These are phyloP conservation scores for Neonectria hederae DNA, from an alignment of 2,329 filamentous ascomycete species.

Conservation along the genomic window DNA sequence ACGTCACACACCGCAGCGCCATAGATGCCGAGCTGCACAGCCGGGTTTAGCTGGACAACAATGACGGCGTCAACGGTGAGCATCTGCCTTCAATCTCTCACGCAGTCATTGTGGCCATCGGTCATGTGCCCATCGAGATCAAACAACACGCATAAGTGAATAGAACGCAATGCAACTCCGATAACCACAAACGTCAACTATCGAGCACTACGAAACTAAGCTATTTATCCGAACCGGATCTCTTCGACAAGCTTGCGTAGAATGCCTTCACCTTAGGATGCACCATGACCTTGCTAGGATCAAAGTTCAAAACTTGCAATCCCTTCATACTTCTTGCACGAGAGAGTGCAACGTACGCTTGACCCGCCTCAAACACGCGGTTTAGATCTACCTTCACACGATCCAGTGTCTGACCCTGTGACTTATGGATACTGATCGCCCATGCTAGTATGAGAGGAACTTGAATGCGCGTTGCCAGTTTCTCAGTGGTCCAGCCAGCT, in stretches of 20 bases:
- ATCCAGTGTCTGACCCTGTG: background rate
- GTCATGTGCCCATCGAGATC: too few species aligned
- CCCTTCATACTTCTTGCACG: background rate
- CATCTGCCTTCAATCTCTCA: too few species aligned
- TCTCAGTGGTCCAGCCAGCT: background rate
- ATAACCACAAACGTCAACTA: too few species aligned
- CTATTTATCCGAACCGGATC: too few species aligned
- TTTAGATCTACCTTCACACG: background rate
- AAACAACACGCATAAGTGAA: too few species aligned
- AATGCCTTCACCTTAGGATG: constrained; percentile 1
- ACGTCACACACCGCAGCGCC: too few species aligned
- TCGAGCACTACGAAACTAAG: too few species aligned
- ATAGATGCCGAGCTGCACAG: too few species aligned
- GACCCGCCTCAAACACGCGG: background rate
- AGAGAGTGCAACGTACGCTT: background rate
- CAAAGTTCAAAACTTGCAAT: background rate
- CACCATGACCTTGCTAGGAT: background rate
- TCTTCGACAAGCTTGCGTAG: background rate
- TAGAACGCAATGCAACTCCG: too few species aligned
- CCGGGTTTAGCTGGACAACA: too few species aligned
- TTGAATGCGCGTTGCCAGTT: background rate
- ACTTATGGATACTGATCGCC: background rate
- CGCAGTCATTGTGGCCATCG: too few species aligned
- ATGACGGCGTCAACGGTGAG: too few species aligned
- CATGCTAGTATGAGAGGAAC: constrained; percentile 1